phyloP scores from a whole-genome alignment of 305 asterid genomes.

The Fraxinus greggii region DNA sequence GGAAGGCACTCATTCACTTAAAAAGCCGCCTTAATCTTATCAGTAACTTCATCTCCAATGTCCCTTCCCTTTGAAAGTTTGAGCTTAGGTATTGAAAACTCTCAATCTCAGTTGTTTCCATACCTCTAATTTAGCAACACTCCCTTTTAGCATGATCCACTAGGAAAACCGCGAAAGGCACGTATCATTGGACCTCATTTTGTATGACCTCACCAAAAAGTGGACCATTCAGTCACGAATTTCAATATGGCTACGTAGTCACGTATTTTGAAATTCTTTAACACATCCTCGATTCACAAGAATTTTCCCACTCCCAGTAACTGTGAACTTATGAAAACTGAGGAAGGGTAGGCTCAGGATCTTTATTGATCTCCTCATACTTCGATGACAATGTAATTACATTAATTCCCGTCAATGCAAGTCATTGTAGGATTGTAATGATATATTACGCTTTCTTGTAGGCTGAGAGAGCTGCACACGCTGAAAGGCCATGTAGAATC shows the following conservation, averaged over 20 bases:
- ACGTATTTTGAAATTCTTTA: background rate
- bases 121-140: background rate
- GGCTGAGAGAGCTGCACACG: constrained; percentile 57
- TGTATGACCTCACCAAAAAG: background rate
- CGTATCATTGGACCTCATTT: background rate
- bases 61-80: background rate
- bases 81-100: background rate
- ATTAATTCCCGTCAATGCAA: background rate
- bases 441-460: constrained; percentile 24
- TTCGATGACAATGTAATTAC: background rate
- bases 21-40: background rate
- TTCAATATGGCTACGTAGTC: background rate
- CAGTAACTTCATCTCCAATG: background rate
- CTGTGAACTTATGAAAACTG: background rate
- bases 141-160: background rate
- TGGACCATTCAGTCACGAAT: background rate
- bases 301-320: background rate
- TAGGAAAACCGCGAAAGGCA: background rate
- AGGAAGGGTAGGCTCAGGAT: background rate
- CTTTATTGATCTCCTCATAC: background rate
- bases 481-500: constrained; percentile 68
- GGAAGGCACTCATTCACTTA: background rate
- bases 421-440: background rate
- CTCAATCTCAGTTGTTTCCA: background rate
- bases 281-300: background rate